Percentiles rank a stretch among this genome's conserved stretches.
phyloP scores from a whole-genome alignment of 257 asterid species.

The Eustoma russellianum region DNA sequence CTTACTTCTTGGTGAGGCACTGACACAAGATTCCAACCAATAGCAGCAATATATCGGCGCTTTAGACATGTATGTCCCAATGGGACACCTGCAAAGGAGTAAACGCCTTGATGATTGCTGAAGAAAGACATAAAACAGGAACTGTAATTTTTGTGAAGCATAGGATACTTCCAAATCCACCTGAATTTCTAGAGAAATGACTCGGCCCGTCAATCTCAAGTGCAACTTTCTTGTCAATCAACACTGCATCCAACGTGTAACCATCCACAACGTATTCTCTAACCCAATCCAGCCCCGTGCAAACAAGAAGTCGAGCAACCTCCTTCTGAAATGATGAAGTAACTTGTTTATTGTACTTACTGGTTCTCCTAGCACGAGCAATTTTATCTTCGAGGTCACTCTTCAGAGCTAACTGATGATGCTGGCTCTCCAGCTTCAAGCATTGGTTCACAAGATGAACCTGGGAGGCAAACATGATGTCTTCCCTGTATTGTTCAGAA shows the following conservation, averaged over 20 bases:
- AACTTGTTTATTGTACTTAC: slow-evolving; percentile 69
- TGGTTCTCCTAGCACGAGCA: slow-evolving; percentile 57
- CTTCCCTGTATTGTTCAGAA: slow-evolving; percentile 63
- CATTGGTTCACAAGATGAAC: slow-evolving; percentile 63
- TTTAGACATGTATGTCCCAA: slow-evolving; percentile 87
- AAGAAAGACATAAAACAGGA: background rate
- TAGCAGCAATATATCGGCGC: slow-evolving; percentile 52
- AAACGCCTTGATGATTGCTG: background rate
- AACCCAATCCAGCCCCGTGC: slow-evolving; percentile 89
- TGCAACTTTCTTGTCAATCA: slow-evolving; percentile 65
- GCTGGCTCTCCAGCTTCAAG: slow-evolving; percentile 60
- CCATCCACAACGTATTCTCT: slow-evolving; percentile 68
- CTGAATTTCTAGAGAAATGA: slow-evolving; percentile 90
- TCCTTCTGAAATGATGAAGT: slow-evolving; percentile 94
- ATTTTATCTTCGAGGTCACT: slow-evolving; percentile 48
- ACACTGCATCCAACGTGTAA: slow-evolving; percentile 79
- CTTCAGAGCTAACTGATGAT: slow-evolving; percentile 48
- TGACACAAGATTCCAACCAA: slow-evolving; percentile 80
- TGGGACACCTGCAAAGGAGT: slow-evolving; percentile 46
- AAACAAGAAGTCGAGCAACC: slow-evolving; percentile 77
- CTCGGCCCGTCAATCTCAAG: slow-evolving; percentile 95
- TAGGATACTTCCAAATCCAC: slow-evolving; percentile 24
- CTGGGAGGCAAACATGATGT: slow-evolving; percentile 83
- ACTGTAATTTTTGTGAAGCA: background rate
- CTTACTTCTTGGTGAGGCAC: slow-evolving; percentile 74